Conservation (phyloP, 495 filamentous ascomycete species). For the Tuber aestivum region DNA sequence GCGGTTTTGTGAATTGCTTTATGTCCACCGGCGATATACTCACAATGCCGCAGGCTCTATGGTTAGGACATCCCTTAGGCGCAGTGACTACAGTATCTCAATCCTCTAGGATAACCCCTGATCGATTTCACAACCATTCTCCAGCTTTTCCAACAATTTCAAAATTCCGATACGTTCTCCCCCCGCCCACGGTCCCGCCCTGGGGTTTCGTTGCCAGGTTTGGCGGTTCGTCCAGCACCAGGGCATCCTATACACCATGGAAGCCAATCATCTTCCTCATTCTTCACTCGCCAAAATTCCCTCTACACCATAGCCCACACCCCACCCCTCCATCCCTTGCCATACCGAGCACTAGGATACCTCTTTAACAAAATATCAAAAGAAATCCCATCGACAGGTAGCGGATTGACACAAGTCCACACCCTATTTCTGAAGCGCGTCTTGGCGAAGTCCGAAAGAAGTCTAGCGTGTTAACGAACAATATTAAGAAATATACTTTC, state of each 20-base stretch:
- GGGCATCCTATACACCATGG: not conserved
- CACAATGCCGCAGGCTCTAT: not conserved
- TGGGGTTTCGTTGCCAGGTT: not conserved
- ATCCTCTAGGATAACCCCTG: not conserved
- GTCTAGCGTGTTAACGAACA: not conserved
- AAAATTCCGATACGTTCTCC: not conserved
- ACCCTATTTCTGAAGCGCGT: not conserved
- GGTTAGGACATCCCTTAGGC: not conserved
- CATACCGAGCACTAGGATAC: too few species aligned
- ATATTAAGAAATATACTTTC: slow-evolving; percentile 3
- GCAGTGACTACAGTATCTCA: not conserved
- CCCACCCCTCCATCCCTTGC: not conserved
- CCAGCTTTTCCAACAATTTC: not conserved
- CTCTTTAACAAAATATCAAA: too few species aligned
- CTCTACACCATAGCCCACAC: not conserved
- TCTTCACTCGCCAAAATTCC: not conserved
- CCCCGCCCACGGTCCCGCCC: not conserved
- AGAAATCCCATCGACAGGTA: not conserved
- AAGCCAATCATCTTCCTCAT: not conserved
- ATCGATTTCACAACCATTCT: not conserved
- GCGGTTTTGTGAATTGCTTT: not conserved
- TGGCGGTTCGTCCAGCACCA: not conserved
- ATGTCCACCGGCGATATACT: not conserved
- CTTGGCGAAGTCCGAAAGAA: not conserved
- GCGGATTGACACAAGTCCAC: not conserved